Percentiles rank a stretch among this genome's conserved stretches.
phyloP scores from a whole-genome alignment of 768 basidiomycete genomes.

The Russula sp. region DNA sequence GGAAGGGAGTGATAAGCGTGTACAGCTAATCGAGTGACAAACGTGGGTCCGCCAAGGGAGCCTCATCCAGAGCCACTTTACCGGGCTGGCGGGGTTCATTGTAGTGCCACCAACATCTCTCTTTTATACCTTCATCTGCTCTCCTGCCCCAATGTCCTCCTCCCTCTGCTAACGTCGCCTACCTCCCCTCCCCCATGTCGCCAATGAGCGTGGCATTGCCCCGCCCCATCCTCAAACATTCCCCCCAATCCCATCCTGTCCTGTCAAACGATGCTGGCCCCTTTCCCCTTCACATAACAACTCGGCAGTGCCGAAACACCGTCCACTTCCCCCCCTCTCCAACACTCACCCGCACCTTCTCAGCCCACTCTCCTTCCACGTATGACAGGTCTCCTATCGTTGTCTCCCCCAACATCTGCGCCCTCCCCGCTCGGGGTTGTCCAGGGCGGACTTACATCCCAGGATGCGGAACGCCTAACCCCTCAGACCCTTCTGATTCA shows the following conservation, averaged over 20 bases:
- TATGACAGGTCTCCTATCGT: constrained; percentile 83
- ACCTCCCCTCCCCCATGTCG: background rate
- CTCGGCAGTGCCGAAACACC: constrained; percentile 24
- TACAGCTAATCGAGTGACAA: constrained; percentile 6
- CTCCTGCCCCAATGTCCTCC: constrained; percentile 11
- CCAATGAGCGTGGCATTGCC: constrained; percentile 16
- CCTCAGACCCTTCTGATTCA: constrained; percentile 21
- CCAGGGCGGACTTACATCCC: constrained; percentile 66
- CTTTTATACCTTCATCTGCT: constrained; percentile 11
- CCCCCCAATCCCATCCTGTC: constrained; percentile 14
- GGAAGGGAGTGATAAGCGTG: background rate
- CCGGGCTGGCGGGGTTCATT: background rate
- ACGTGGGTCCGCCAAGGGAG: background rate
- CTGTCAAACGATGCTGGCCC: background rate
- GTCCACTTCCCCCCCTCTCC: constrained; percentile 51
- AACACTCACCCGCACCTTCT: constrained; percentile 40
- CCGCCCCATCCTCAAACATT: constrained; percentile 31
- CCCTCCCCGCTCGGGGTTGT: constrained; percentile 75
- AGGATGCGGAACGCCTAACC: constrained; percentile 37
- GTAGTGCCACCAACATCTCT: constrained; percentile 11
- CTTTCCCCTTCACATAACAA: constrained; percentile 1
- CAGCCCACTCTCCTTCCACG: constrained; percentile 43
- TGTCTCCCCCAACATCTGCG: constrained; percentile 68
- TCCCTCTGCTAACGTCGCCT: constrained; percentile 15
- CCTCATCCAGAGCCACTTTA: background rate